Base-by-base conservation (phyloP, 1,284 basidiomycete species). In the Moesziomyces aphidis region DNA sequence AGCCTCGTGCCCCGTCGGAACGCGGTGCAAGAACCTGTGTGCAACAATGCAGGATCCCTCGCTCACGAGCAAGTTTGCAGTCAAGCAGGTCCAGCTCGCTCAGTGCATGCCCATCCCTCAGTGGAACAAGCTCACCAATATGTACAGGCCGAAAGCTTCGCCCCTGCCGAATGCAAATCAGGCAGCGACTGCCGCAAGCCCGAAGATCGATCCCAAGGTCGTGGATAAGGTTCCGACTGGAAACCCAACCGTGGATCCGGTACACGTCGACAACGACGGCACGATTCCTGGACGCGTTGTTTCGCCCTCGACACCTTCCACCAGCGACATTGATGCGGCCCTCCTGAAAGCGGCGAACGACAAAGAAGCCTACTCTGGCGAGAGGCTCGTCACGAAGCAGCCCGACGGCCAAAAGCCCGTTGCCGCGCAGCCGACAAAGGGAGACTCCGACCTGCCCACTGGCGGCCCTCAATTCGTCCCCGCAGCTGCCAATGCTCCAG, bases 1-100 rank as follows among this genome's bases (percentile, higher is more conserved):
- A 21, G 68, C 68, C 1, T 24, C 22, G 5, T 70, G 68, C 44
- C 68, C 68, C 1, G 19, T 2, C 3, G 68, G 61, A 1, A 70
- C 57, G 5, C 53, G 31, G 43, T 70, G 68, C 28, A 70, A 70
- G 54, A 70, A 70, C 51, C 51, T 70, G 10, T 70, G 68, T 24
- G 68, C 68, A 4, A 61, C 50, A 0, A 70, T 61, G 68, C 15
- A 15, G 8, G 26, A 54, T 50, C 61, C 61, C 5, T n/a, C 22
- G 3, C 11, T 61, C n/a, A 55, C 68, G 0, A 70, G 61, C 22
- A 43, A 34, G 1, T 70, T 50, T 31, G 61, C 68, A 1, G 61
- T 57, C 1, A 56, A 64, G 31, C 68, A 70, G 45, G 68, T 70
- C 0, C 68, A 70, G 17, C 26, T 70, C 24, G 61, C 68, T 2